These are phyloP conservation scores for Psilocybe subaeruginosa DNA, from an alignment of 768 basidiomycete species.

Conservation along the genomic window DNA sequence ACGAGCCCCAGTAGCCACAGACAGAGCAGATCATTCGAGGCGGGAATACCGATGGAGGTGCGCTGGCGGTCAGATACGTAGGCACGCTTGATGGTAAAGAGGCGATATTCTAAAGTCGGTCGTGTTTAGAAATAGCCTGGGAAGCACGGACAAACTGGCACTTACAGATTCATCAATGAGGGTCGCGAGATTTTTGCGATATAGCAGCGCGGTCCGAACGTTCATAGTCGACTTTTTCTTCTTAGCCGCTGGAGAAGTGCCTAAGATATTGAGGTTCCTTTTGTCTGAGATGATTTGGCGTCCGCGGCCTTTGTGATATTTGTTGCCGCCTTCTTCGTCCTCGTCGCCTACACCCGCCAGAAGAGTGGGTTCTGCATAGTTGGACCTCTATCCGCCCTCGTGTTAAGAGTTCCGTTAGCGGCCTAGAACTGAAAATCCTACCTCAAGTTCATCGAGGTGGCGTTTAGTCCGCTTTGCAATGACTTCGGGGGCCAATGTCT, in stretches of 20 bases:
- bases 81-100: constrained; percentile 54
- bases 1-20: constrained; percentile 83
- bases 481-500: constrained; percentile 60
- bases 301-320: constrained; percentile 65
- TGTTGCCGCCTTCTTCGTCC: constrained; percentile 46
- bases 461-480: constrained; percentile 76
- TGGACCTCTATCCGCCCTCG: constrained; percentile 59
- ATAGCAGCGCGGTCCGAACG: constrained; percentile 78
- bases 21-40: constrained; percentile 80
- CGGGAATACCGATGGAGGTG: constrained; percentile 63
- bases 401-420: constrained; percentile 11
- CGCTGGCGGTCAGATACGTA: constrained; percentile 72
- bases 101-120: constrained; percentile 53
- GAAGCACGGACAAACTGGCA: constrained; percentile 13
- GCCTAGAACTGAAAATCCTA: constrained; percentile 25
- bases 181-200: constrained; percentile 76
- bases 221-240: constrained; percentile 85
- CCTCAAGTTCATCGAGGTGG: constrained; percentile 88
- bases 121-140: constrained; percentile 2
- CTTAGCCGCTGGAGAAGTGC: constrained; percentile 50
- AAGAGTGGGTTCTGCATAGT: constrained; percentile 66
- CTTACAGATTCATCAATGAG: constrained; percentile 83
- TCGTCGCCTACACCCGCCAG: constrained; percentile 48
- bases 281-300: constrained; percentile 83
- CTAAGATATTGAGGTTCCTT: constrained; percentile 53